phyloP scores from a whole-genome alignment of 2,329 filamentous ascomycete species.

The Scedosporium minutisporum region DNA sequence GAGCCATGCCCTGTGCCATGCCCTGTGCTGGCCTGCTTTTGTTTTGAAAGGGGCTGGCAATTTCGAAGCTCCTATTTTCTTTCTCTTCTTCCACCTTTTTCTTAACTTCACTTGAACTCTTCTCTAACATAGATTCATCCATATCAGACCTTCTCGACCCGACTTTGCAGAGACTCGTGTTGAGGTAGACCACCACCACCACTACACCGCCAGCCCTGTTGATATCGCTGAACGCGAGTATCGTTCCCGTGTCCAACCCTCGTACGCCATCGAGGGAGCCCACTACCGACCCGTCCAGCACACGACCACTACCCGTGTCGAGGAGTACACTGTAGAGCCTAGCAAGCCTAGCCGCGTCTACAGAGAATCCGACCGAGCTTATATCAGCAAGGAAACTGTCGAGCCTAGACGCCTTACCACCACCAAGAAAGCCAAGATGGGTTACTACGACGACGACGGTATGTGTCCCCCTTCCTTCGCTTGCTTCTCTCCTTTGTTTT shows the following conservation, averaged over 20 bases:
- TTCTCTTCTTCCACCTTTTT: slow-evolving; percentile 9
- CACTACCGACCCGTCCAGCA: slow-evolving; percentile 18
- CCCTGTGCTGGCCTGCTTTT: background rate
- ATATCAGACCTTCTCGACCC: slow-evolving; percentile 19
- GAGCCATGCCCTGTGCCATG: background rate
- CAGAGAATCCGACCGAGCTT: slow-evolving; percentile 39
- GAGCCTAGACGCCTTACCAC: slow-evolving; percentile 36
- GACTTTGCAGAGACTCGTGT: slow-evolving; percentile 55
- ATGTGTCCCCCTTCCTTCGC: slow-evolving; percentile 18
- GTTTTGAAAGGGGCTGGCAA: slow-evolving; percentile 8
- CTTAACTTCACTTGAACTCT: slow-evolving; percentile 12
- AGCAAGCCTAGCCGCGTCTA: slow-evolving; percentile 33
- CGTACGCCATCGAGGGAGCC: slow-evolving; percentile 28
- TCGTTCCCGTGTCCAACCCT: slow-evolving; percentile 49
- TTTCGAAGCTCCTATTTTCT: slow-evolving; percentile 1
- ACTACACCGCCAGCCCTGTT: slow-evolving; percentile 40
- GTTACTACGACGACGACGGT: slow-evolving; percentile 57
- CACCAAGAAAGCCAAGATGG: slow-evolving; percentile 46
- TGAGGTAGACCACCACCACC: slow-evolving; percentile 49
- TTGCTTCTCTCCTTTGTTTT: slow-evolving; percentile 5
- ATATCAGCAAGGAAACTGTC: slow-evolving; percentile 58
- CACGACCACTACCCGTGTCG: slow-evolving; percentile 16
- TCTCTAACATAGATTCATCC: slow-evolving; percentile 18
- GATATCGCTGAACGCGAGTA: slow-evolving; percentile 59
- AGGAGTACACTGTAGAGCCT: slow-evolving; percentile 30